phyloP scores from a whole-genome alignment of 1,284 basidiomycete genomes.

The Ceratobasidium theobromae region DNA sequence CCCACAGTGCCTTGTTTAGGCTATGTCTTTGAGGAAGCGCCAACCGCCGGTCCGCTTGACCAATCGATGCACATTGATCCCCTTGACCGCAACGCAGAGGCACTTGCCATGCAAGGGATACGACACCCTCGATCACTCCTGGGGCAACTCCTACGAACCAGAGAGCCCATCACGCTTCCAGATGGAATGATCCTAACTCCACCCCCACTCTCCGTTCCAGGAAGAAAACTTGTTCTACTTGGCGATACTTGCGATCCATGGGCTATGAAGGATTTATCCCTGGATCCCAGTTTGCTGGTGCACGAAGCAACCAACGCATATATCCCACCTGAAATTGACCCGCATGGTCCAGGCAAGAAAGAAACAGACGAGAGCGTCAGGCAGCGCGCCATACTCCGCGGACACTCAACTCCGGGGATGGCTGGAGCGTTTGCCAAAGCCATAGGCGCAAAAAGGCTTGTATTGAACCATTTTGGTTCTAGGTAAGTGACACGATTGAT shows the following conservation, averaged over 20 bases:
- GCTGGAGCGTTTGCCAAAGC: slow-evolving; percentile 76
- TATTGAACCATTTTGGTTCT: slow-evolving; percentile 81
- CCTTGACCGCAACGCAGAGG: slow-evolving; percentile 46
- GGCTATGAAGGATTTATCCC: slow-evolving; percentile 57
- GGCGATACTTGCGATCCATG: slow-evolving; percentile 75
- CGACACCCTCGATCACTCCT: slow-evolving; percentile 72
- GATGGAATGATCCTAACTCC: slow-evolving; percentile 79
- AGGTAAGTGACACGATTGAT: slow-evolving; percentile 51
- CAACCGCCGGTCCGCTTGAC: slow-evolving; percentile 43
- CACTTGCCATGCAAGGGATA: slow-evolving; percentile 59
- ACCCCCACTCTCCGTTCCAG: slow-evolving; percentile 59
- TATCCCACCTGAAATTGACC: slow-evolving; percentile 60
- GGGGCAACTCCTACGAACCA: slow-evolving; percentile 56
- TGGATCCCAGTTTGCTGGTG: slow-evolving; percentile 64
- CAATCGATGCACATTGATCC: slow-evolving; percentile 33
- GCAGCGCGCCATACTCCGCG: slow-evolving; percentile 60
- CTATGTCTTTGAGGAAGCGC: slow-evolving; percentile 71
- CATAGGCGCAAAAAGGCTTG: slow-evolving; percentile 64
- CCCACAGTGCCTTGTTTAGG: slow-evolving; percentile 78
- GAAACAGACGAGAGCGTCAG: slow-evolving; percentile 50
- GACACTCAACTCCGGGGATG: slow-evolving; percentile 82
- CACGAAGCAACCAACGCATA: slow-evolving; percentile 87
- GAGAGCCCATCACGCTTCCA: slow-evolving; percentile 62
- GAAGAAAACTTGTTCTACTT: slow-evolving; percentile 74
- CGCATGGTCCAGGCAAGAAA: slow-evolving; percentile 49